phyloP scores from a whole-genome alignment of 192 early-diverging fungal species.

The Entomortierella parvispora region DNA sequence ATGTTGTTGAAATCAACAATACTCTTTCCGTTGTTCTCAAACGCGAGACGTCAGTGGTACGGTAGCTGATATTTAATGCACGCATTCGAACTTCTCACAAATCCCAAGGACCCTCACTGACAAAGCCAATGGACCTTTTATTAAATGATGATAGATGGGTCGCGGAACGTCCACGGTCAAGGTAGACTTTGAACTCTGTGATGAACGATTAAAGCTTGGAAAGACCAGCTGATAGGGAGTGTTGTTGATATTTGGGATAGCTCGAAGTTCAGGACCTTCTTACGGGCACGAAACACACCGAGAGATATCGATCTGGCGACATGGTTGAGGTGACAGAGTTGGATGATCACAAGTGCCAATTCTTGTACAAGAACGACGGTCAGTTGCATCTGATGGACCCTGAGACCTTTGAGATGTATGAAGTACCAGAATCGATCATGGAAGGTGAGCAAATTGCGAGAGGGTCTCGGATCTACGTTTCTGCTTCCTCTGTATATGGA shows the following conservation, averaged over 20 bases:
- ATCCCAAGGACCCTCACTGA: background rate
- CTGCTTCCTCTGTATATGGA: too few species aligned
- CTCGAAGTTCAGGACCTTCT: constrained; percentile 77
- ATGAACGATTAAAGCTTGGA: too few species aligned
- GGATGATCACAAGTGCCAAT: constrained; percentile 73
- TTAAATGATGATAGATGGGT: constrained; percentile 21
- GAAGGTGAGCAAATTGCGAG: constrained; percentile 56
- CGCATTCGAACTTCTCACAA: background rate
- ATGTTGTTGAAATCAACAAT: constrained; percentile 75
- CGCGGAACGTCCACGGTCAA: constrained; percentile 41
- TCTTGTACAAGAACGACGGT: constrained; percentile 73
- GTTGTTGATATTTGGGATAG: too few species aligned
- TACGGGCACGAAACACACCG: constrained; percentile 63
- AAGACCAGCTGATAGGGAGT: too few species aligned
- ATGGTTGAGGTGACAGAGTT: constrained; percentile 78
- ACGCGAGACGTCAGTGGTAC: constrained; percentile 73
- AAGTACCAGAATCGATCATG: constrained; percentile 62
- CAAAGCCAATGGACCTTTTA: background rate
- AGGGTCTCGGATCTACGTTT: too few species aligned
- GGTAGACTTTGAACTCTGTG: too few species aligned
- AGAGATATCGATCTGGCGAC: constrained; percentile 78
- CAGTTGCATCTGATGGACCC: constrained; percentile 75
- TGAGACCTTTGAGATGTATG: constrained; percentile 77
- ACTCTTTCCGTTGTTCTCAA: constrained; percentile 72
- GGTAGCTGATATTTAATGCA: constrained; percentile 56